Percentiles rank a stretch among this genome's conserved stretches.
phyloP scores from a whole-genome alignment of 495 filamentous ascomycete genomes.

The Penicillium paxilli region DNA sequence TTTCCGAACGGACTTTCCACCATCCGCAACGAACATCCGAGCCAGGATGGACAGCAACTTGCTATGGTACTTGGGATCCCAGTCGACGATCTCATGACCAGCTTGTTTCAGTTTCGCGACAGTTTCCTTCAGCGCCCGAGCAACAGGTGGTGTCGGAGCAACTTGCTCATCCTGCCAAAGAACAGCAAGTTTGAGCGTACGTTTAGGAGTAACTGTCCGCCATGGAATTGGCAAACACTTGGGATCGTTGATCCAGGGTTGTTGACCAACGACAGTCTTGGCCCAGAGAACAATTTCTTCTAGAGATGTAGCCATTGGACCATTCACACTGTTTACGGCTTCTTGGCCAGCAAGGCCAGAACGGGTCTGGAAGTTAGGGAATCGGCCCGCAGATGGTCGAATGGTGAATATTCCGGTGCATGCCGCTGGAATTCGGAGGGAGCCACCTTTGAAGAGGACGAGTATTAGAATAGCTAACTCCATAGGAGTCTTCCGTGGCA shows the following conservation, averaged over 20 bases:
- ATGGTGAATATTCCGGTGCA: slow-evolving; percentile 39
- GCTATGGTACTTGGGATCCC: not conserved
- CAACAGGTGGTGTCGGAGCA: slow-evolving; percentile 63
- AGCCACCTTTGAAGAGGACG: not conserved
- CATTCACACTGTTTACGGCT: slow-evolving; percentile 23
- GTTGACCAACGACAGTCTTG: slow-evolving; percentile 45
- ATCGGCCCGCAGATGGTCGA: slow-evolving; percentile 44
- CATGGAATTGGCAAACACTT: slow-evolving; percentile 15
- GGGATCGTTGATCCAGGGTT: slow-evolving; percentile 54
- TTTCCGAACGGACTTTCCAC: not conserved
- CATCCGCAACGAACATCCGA: not conserved
- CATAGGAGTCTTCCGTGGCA: not conserved
- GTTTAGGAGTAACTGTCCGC: slow-evolving; percentile 19
- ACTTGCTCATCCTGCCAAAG: slow-evolving; percentile 63
- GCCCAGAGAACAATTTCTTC: slow-evolving; percentile 2
- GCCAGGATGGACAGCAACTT: not conserved
- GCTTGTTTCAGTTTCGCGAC: slow-evolving; percentile 41
- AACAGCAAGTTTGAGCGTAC: slow-evolving; percentile 55
- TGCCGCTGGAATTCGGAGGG: not conserved
- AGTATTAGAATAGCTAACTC: not conserved
- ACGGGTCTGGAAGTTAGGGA: slow-evolving; percentile 48
- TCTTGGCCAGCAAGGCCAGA: slow-evolving; percentile 36
- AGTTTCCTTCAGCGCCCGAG: slow-evolving; percentile 51
- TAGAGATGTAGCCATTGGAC: slow-evolving; percentile 10
- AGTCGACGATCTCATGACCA: slow-evolving; percentile 8